Percentiles rank a stretch among this genome's conserved stretches.
These are phyloP conservation scores for Lactuca sativa DNA, from an alignment of 129 eudicot species.

Conservation along the genomic window DNA sequence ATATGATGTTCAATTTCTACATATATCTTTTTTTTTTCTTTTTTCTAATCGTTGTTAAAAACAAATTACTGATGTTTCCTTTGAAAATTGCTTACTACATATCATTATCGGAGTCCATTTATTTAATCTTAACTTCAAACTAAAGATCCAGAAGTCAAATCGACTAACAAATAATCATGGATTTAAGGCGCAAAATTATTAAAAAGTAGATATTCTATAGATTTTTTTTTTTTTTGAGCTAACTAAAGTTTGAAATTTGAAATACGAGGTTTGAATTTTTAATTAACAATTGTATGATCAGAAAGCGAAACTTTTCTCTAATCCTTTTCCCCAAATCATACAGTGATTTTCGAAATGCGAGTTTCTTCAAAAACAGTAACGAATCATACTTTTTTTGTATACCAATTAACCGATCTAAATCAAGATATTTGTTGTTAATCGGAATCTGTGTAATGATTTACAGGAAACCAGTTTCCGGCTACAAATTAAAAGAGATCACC, in stretches of 20 bases:
- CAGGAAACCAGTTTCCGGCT: slow-evolving; percentile 55
- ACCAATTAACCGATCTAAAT: background rate
- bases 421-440: background rate
- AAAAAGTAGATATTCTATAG: too few relatives aligned
- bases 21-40: background rate
- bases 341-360: background rate
- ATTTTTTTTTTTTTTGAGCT: background rate
- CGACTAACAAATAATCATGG: background rate
- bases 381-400: background rate
- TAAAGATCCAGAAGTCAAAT: slow-evolving; percentile 13
- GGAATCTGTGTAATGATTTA: background rate
- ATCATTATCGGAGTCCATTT: background rate
- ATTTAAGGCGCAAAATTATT: background rate
- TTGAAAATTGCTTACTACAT: slow-evolving; percentile 10
- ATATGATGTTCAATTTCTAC: background rate
- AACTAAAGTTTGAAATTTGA: background rate
- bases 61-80: background rate
- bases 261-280: background rate
- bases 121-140: slow-evolving; percentile 10
- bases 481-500: slow-evolving; percentile 47
- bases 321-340: background rate
- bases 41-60: background rate
- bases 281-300: background rate
- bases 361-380: background rate
- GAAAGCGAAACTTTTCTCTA: too few relatives aligned